Evolutionary conservation across 192 early-diverging fungal genomes (phyloP).

Genomic region (Mortierella claussenii): DNA sequence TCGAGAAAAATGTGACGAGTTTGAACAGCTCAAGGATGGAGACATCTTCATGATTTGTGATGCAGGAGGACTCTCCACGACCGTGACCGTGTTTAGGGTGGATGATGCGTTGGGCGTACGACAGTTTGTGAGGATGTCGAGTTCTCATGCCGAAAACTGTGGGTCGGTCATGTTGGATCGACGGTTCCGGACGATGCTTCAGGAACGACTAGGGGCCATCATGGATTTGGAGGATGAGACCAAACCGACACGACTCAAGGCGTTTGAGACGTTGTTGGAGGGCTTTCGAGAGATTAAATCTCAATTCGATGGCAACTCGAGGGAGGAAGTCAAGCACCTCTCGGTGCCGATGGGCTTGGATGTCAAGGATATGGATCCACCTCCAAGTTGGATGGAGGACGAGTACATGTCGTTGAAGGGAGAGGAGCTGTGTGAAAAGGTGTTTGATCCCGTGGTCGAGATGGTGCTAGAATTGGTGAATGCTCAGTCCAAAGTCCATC

Average conservation of each 20-base stretch:
- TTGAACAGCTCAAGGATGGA: slow-evolving; percentile 55
- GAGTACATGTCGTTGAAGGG: slow-evolving; percentile 52
- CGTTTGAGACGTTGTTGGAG: slow-evolving; percentile 47
- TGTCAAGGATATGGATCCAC: slow-evolving; percentile 43
- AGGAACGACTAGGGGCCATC: slow-evolving; percentile 12
- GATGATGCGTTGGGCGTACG: slow-evolving; percentile 43
- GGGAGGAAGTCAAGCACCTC: slow-evolving; percentile 43
- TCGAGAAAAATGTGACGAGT: slow-evolving; percentile 63
- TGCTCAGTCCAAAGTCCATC: slow-evolving; percentile 42
- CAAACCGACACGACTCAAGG: slow-evolving; percentile 37
- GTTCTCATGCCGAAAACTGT: slow-evolving; percentile 46
- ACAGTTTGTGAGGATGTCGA: slow-evolving; percentile 53
- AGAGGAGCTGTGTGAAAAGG: slow-evolving; percentile 53
- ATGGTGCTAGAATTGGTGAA: slow-evolving; percentile 52
- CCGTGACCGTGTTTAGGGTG: slow-evolving; percentile 44
- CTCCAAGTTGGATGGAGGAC: slow-evolving; percentile 52
- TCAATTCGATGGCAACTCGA: slow-evolving; percentile 41
- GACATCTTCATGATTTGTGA: slow-evolving; percentile 68
- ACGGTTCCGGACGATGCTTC: slow-evolving; percentile 20
- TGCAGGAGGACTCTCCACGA: slow-evolving; percentile 56
- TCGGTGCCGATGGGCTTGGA: slow-evolving; percentile 50
- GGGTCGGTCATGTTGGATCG: slow-evolving; percentile 48
- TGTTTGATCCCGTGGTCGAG: slow-evolving; percentile 61
- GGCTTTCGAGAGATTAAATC: slow-evolving; percentile 49
- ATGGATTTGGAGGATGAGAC: slow-evolving; percentile 30